These are phyloP conservation scores for Chlamydomonas reinhardtii DNA, from an alignment of 163 green algal genomes.

Conservation along the genomic window DNA sequence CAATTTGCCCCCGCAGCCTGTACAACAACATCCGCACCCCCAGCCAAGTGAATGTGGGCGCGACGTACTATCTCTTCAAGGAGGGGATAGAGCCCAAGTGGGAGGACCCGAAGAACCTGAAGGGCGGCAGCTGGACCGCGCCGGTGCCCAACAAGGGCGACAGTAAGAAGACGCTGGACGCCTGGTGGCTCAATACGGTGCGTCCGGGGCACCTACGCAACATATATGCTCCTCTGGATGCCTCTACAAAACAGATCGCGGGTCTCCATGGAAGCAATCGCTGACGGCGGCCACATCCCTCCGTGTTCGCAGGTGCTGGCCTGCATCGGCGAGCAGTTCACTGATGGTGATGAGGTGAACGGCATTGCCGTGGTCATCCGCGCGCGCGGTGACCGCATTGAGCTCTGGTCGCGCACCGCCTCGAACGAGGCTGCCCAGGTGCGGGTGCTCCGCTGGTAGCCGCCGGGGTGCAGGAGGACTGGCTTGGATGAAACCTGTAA, in stretches of 20 bases:
- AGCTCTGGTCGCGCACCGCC: conserved; percentile 96
- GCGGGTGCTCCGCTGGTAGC: background rate
- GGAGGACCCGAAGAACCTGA: conserved; percentile 94
- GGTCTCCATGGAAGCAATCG: background rate
- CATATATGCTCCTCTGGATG: background rate
- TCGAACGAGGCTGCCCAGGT: conserved; percentile 95
- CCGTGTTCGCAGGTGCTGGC: conserved; percentile 83
- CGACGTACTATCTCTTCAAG: conserved; percentile 99
- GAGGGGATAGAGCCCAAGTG: conserved; percentile 98
- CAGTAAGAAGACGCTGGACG: conserved; percentile 84
- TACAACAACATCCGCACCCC: conserved; percentile 99
- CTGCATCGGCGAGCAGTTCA: conserved; percentile 99
- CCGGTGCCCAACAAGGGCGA: conserved; percentile 77
- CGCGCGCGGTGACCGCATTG: conserved; percentile 87
- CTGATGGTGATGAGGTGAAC: conserved; percentile 96
- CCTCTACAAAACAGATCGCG: too few relatives aligned
- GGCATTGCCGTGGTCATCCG: conserved; percentile 94
- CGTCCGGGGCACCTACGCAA: conserved; percentile 13
- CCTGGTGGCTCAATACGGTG: conserved; percentile 94
- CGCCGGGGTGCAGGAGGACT: too few relatives aligned
- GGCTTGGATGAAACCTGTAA: too few relatives aligned
- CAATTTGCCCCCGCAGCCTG: conserved; percentile 77
- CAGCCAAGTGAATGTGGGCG: conserved; percentile 84
- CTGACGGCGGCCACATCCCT: background rate
- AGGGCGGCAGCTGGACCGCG: conserved; percentile 96